phyloP scores from a whole-genome alignment of 305 asterid genomes.

The Fraxinus sp. region DNA sequence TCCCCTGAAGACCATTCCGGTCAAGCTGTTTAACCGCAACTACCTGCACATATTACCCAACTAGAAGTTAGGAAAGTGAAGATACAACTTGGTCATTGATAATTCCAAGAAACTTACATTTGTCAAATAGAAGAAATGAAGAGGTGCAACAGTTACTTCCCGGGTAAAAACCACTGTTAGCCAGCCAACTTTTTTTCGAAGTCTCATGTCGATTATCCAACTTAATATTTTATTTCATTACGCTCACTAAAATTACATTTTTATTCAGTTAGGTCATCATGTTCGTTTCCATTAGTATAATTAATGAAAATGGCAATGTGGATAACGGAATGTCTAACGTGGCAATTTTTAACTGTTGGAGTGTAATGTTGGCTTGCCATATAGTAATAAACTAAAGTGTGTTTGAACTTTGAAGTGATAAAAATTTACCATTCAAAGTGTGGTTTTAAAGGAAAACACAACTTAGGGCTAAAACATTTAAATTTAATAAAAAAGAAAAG shows the following conservation, averaged over 20 bases:
- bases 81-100: not conserved
- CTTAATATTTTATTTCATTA: not conserved
- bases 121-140: not conserved
- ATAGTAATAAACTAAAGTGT: not conserved
- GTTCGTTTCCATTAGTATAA: not conserved
- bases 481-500: not conserved
- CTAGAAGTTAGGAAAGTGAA: slow-evolving; percentile 10
- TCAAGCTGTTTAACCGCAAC: slow-evolving; percentile 94
- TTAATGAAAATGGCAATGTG: not conserved
- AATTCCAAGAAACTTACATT: not conserved
- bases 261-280: not conserved
- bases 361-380: not conserved
- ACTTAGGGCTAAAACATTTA: not conserved
- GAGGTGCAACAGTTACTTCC: not conserved
- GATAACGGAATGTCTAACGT: not conserved
- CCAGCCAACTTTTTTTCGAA: not conserved
- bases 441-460: not conserved
- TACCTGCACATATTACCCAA: slow-evolving; percentile 42
- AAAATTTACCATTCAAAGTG: not conserved
- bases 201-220: not conserved
- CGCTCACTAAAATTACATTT: not conserved
- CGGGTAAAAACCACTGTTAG: not conserved
- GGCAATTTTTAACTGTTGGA: not conserved
- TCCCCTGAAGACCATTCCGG: slow-evolving; percentile 86
- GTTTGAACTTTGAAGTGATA: not conserved